Percentiles rank a stretch among this genome's conserved stretches.
These are phyloP conservation scores for Hypoxylon sp. DNA, from an alignment of 2,329 filamentous ascomycete species.

Conservation along the genomic window DNA sequence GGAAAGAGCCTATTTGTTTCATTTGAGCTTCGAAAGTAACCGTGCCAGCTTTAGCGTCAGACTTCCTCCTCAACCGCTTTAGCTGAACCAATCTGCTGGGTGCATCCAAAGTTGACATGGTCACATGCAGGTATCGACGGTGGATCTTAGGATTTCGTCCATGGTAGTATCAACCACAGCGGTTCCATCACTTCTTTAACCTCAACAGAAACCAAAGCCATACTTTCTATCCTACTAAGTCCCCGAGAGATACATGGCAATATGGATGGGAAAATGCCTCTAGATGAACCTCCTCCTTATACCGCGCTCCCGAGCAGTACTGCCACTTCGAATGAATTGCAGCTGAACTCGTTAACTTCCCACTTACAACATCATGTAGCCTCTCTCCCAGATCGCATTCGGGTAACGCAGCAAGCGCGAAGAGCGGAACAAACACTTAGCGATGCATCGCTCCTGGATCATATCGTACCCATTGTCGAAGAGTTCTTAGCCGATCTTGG, in stretches of 20 bases:
- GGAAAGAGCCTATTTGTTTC: background rate
- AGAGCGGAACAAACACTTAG: slow-evolving; percentile 55
- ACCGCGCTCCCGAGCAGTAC: slow-evolving; percentile 26
- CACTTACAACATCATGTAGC: slow-evolving; percentile 55
- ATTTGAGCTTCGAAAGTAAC: slow-evolving; percentile 1
- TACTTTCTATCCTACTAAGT: background rate
- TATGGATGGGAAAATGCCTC: slow-evolving; percentile 37
- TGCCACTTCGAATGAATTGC: slow-evolving; percentile 18
- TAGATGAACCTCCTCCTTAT: slow-evolving; percentile 50
- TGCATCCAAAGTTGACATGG: background rate
- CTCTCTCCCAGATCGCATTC: slow-evolving; percentile 58
- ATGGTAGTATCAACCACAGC: background rate
- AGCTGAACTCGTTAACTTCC: slow-evolving; percentile 44
- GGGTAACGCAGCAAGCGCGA: slow-evolving; percentile 54
- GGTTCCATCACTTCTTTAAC: background rate
- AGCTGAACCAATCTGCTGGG: background rate
- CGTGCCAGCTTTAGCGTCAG: slow-evolving; percentile 9
- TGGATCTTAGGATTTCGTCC: too few relatives aligned
- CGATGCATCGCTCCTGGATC: slow-evolving; percentile 59
- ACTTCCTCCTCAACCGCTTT: background rate
- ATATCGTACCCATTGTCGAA: slow-evolving; percentile 61
- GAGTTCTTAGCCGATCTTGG: slow-evolving; percentile 60
- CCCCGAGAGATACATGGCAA: background rate
- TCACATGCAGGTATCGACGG: background rate
- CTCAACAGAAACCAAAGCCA: background rate